phyloP scores from a whole-genome alignment of 2,329 filamentous ascomycete genomes.

The Talaromyces verruculosus region DNA sequence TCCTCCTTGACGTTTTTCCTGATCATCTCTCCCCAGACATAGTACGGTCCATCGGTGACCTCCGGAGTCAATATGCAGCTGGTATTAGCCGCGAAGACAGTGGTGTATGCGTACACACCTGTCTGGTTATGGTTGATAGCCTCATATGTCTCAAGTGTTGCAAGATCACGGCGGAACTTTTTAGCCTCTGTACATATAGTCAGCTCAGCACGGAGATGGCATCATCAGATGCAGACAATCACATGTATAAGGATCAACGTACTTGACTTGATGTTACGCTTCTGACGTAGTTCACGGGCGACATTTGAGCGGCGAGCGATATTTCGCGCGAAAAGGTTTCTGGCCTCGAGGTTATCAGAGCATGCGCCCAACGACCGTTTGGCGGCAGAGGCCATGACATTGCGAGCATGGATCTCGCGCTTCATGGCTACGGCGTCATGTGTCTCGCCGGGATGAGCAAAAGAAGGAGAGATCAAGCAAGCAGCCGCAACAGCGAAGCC shows the following conservation, averaged over 20 bases:
- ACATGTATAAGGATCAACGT: not conserved
- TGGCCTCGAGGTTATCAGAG: constrained; percentile 27
- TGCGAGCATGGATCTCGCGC: constrained; percentile 32
- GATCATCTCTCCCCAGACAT: constrained; percentile 46
- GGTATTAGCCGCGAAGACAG: constrained; percentile 37
- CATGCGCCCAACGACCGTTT: constrained; percentile 31
- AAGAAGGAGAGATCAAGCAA: not conserved
- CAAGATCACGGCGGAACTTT: not conserved
- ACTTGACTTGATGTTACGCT: constrained; percentile 31
- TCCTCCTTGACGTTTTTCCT: constrained; percentile 45
- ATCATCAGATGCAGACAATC: not conserved
- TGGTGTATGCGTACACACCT: not conserved
- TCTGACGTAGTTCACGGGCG: constrained; percentile 30
- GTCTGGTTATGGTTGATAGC: not conserved
- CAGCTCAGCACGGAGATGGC: not conserved
- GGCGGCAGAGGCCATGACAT: constrained; percentile 28
- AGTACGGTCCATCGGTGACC: constrained; percentile 48
- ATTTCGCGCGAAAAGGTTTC: constrained; percentile 30
- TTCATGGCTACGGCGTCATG: constrained; percentile 24
- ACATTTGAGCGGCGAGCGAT: constrained; percentile 31
- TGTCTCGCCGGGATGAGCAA: not conserved
- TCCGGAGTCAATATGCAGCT: constrained; percentile 47
- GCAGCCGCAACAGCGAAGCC: not conserved
- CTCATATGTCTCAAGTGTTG: not conserved
- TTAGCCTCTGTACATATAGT: not conserved